Percentiles rank a stretch among this genome's conserved stretches.
phyloP scores from a whole-genome alignment of 495 filamentous ascomycete species.

The Penicillium taxi region DNA sequence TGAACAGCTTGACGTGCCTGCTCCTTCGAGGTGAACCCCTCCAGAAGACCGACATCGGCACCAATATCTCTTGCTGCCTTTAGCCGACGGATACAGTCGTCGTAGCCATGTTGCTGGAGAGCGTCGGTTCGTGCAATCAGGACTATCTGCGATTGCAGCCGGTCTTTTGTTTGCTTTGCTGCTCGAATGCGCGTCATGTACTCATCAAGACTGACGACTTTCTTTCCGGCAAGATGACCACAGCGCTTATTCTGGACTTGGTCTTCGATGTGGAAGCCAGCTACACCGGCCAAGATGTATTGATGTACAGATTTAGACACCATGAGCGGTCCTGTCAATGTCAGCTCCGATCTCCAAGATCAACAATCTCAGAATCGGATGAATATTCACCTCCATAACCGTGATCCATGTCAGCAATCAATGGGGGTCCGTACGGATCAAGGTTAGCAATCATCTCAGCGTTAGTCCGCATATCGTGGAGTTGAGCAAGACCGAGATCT shows the following conservation, averaged over 20 bases:
- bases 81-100: constrained; percentile 50
- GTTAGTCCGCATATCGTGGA: constrained; percentile 59
- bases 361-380: too few species aligned
- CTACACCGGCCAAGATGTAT: constrained; percentile 61
- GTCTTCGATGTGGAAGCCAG: constrained; percentile 66
- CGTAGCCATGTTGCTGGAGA: constrained; percentile 54
- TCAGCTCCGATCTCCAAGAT: too few species aligned
- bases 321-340: constrained; percentile 46
- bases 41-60: constrained; percentile 59
- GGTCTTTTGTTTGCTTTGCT: constrained; percentile 40
- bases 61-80: constrained; percentile 48
- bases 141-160: constrained; percentile 50
- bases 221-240: constrained; percentile 55
- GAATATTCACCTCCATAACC: constrained; percentile 48
- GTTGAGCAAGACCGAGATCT: constrained; percentile 56
- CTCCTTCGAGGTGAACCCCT: constrained; percentile 52
- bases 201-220: constrained; percentile 45
- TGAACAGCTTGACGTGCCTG: constrained; percentile 44
- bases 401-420: constrained; percentile 68
- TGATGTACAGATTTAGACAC: constrained; percentile 55
- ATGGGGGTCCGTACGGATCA: constrained; percentile 45
- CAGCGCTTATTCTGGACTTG: constrained; percentile 60
- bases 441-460: constrained; percentile 60
- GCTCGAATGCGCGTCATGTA: constrained; percentile 52
- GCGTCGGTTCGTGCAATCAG: constrained; percentile 65